A percentile compares a stretch with the other conserved stretches of the same genome.
Conservation (phyloP, 2,329 filamentous ascomycete species). For the Paecilomyces niveus region DNA sequence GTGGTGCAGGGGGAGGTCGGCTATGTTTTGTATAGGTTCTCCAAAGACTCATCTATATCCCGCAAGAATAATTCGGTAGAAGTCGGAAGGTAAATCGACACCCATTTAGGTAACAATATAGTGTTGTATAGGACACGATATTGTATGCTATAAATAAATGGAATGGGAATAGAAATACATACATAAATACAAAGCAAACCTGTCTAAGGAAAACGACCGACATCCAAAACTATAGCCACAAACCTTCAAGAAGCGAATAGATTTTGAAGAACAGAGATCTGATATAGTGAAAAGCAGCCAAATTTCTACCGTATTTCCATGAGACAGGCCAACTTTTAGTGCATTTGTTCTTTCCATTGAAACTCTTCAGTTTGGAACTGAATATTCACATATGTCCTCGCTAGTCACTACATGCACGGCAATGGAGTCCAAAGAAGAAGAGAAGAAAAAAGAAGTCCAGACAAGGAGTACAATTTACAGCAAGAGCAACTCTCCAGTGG, state of each 20-base stretch:
- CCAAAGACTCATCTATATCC: neutral
- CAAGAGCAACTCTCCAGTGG: slow-evolving; percentile 65
- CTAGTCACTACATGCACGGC: neutral
- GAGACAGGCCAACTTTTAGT: neutral
- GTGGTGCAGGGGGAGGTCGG: no score
- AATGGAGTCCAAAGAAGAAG: neutral
- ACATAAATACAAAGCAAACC: neutral
- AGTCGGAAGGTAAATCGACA: neutral
- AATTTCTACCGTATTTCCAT: neutral
- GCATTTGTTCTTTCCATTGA: neutral
- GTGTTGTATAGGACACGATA: neutral
- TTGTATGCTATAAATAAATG: neutral
- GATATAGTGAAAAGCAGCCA: neutral
- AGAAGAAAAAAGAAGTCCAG: neutral
- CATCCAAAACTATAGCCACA: neutral
- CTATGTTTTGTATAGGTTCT: no score
- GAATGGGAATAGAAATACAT: neutral
- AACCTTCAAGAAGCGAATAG: neutral
- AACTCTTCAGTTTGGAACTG: neutral
- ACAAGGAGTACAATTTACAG: slow-evolving; percentile 36
- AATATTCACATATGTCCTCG: neutral
- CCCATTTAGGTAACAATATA: neutral
- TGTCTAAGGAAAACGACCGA: neutral
- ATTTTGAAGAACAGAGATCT: neutral
- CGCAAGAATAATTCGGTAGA: neutral